Evolutionary conservation across 2,329 filamentous ascomycete genomes (phyloP), one percentile per base, ranked within the genome.

Genomic region (Diaporthe nobilis): DNA sequence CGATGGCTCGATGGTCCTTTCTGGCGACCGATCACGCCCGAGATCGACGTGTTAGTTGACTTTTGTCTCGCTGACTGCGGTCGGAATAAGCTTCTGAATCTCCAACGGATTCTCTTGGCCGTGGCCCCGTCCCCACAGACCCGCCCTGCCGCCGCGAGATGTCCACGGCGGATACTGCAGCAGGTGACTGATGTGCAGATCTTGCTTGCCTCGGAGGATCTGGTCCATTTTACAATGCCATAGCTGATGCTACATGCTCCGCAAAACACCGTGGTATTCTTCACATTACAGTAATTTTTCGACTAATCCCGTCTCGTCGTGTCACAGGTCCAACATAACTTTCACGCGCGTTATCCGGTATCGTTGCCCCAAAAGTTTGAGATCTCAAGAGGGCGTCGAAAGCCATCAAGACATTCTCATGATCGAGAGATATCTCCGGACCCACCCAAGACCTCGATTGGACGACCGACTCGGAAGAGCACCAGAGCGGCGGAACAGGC

Each of bases 71-170:
- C 47, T 28, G 65, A 25, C 49, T 75, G 74, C 51, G 49, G 74
- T 75, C 51, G 47, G 60, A 75, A 73, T 75, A 75, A 75, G 70
- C 74, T 72, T 75, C 74, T 68, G 51, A 39, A 68, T 73, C 60
- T 49, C 49, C 70, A 63, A 61, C 53, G 51, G 49, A 42, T 68
- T 37, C 12, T 58, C 72, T 74, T 61, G 72, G 72, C 72, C 39
- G 39, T 49, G 34, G 55, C 53, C 55, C 58, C 58, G 51, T 68
- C 72, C 25, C 72, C 72, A 68, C 60, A 67, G 60, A 31, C 57
- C 53, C 47, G 28, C n/a, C n/a, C 37, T 55, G 47, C 53, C 34
- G 37, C 34, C 7, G 37, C 39, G 39, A 60, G 73, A 75, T 75
- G 34, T 34, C 57, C n/a, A 61, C 51, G 37, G 22, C 60, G 51